Percentiles rank a stretch among this genome's conserved stretches.
These are phyloP conservation scores for Eucalyptus virginea DNA, from an alignment of 345 rosid species.

Conservation along the genomic window DNA sequence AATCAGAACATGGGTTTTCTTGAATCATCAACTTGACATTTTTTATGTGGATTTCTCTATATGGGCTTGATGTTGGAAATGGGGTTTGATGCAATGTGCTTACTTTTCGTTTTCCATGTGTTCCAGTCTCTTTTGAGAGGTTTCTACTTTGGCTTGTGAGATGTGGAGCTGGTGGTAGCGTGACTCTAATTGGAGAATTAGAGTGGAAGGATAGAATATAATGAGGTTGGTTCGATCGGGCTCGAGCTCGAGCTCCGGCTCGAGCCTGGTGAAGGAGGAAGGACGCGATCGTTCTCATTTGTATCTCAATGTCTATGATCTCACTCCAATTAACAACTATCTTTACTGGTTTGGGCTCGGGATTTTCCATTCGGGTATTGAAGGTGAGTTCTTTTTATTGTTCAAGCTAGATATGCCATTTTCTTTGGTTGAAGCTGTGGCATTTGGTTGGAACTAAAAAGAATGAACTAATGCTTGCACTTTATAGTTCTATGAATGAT, in stretches of 20 bases:
- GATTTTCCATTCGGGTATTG: conserved; percentile 90
- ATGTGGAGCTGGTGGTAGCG: neutral
- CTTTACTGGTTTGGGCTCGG: conserved; percentile 92
- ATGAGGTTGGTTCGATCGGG: conserved; percentile 64
- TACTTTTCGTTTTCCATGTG: neutral
- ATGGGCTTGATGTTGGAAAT: neutral
- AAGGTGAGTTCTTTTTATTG: conserved; percentile 37
- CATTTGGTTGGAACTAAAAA: neutral
- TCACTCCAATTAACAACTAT: conserved; percentile 87
- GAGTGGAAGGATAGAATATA: neutral
- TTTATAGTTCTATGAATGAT: neutral
- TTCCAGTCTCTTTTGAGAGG: neutral
- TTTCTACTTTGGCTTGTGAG: neutral
- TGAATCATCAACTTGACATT: neutral
- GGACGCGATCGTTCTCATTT: conserved; percentile 17
- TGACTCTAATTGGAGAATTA: neutral
- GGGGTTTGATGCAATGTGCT: neutral
- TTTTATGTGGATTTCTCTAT: neutral
- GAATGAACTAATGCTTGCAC: neutral
- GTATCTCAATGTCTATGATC: conserved; percentile 90
- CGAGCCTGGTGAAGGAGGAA: conserved; percentile 37
- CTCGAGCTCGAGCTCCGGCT: conserved; percentile 22
- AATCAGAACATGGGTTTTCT: neutral
- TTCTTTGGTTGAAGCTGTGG: neutral
- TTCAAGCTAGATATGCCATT: neutral